These are phyloP conservation scores for Tuctoria greenei DNA, from an alignment of 176 grass and related monocot species.

Conservation along the genomic window DNA sequence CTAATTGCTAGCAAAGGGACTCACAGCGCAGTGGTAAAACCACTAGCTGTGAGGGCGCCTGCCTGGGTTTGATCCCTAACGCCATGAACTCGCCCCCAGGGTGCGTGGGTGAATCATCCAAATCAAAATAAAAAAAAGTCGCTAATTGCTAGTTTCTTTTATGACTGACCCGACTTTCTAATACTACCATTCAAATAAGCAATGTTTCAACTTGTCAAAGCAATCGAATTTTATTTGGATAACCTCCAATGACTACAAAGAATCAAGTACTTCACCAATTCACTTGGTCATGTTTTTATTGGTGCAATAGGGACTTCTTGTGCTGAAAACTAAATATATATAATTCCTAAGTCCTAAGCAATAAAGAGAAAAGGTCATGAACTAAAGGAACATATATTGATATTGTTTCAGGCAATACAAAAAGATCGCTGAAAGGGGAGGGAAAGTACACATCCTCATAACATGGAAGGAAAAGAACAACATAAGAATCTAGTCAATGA, in stretches of 20 bases:
- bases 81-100: neutral
- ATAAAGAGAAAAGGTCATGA: neutral
- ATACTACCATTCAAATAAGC: neutral
- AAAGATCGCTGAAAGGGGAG: too few relatives aligned
- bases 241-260: neutral
- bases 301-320: neutral
- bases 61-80: too few relatives aligned
- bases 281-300: neutral
- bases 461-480: too few relatives aligned
- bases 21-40: too few relatives aligned
- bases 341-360: neutral
- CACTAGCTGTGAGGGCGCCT: too few relatives aligned
- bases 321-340: neutral
- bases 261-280: conserved; percentile 2
- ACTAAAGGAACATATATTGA: too few relatives aligned
- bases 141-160: neutral
- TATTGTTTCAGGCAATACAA: too few relatives aligned
- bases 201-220: neutral
- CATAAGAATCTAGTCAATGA: neutral
- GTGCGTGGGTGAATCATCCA: too few relatives aligned
- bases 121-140: too few relatives aligned
- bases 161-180: neutral
- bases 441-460: too few relatives aligned
- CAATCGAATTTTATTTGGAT: neutral
- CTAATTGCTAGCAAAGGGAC: too few relatives aligned